Conservation (phyloP, 2,329 filamentous ascomycete genomes). For the Cladosporium sp. region DNA sequence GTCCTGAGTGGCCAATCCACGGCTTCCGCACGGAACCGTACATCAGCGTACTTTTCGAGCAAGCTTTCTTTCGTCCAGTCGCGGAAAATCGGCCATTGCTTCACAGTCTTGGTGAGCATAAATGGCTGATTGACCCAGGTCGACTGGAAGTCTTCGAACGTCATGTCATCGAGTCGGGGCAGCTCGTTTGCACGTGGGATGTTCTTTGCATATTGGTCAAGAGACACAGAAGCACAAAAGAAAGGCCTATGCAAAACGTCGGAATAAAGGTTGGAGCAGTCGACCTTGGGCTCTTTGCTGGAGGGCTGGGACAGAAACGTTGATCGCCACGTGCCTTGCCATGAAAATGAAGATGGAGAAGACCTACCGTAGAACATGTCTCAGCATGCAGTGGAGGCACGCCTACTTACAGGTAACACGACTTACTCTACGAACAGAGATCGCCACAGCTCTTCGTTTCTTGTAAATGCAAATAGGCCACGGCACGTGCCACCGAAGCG, state of each 20-base stretch:
- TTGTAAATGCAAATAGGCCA: conserved; percentile 81
- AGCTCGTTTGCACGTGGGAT: conserved; percentile 78
- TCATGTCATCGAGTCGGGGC: conserved; percentile 65
- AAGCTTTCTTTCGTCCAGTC: conserved; percentile 73
- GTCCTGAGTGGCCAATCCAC: conserved; percentile 87
- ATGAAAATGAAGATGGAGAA: conserved; percentile 54
- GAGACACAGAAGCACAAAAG: conserved; percentile 74
- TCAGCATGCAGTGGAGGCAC: conserved; percentile 30
- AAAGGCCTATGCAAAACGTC: conserved; percentile 89
- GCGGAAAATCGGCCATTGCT: conserved; percentile 74
- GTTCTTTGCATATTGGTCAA: conserved; percentile 64
- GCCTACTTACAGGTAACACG: conserved; percentile 20
- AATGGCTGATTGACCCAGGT: conserved; percentile 81
- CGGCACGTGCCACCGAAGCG: conserved; percentile 75
- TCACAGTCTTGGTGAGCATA: conserved; percentile 79
- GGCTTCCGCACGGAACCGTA: conserved; percentile 82
- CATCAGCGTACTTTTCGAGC: conserved; percentile 61
- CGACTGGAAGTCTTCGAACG: conserved; percentile 69
- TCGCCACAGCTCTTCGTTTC: conserved; percentile 88
- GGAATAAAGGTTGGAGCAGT: conserved; percentile 80
- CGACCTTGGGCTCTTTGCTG: conserved; percentile 57
- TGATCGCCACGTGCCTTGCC: conserved; percentile 82
- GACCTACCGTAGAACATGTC: conserved; percentile 40
- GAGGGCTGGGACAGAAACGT: conserved; percentile 66
- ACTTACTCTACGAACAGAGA: conserved; percentile 80